Evolutionary conservation across 1,284 basidiomycete species (phyloP), one percentile per base, ranked within the genome.

Genomic region (Cerrena zonata): DNA sequence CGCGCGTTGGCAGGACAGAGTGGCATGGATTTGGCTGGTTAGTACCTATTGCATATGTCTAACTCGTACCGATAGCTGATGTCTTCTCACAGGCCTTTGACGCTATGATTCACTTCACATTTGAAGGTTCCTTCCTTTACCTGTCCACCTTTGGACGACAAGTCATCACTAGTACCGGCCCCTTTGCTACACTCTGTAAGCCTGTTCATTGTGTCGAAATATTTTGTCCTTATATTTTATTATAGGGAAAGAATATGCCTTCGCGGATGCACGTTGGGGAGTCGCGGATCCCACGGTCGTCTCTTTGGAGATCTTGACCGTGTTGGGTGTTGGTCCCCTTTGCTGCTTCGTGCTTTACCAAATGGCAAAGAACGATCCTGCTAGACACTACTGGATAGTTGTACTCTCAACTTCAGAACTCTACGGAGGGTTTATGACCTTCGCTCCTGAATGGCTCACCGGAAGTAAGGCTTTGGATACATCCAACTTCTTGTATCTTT

Each of bases 381-480:
- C 82, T 19, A 72, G 86, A 48, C 82, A 89, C 64, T 89, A 88
- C 62, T 91, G 89, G 89, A 79, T 90, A 49, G 72, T 89, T 45
- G 82, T 91, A 2, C 63, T 89, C 42, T 78, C 79, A 60, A 87
- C 85, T 1, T 84, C 84, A 0, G 86, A 90, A 62, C 60, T 90
- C 3, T 90, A 89, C 53, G 88, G 86, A 61, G 86, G 86, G 23
- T 89, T 82, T 81, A 89, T 91, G 86, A 91, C 86, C 2, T 90
- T 90, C 68, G 83, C 80, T 61, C 89, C 88, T 1, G 87, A 91
- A 65, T 91, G 89, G 89, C 69, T 91, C 50, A 84, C 78, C 1
- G 88, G 86, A 27, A 86, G 80, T 57, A 79, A 82, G 0, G 84
- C 76, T 59, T 67, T 91, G 51, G 75, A 86, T 59, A 87, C 80